Percentiles rank a stretch among this genome's conserved stretches.
Conservation (phyloP, 129 eudicot genomes). For the Tagetes erecta region DNA sequence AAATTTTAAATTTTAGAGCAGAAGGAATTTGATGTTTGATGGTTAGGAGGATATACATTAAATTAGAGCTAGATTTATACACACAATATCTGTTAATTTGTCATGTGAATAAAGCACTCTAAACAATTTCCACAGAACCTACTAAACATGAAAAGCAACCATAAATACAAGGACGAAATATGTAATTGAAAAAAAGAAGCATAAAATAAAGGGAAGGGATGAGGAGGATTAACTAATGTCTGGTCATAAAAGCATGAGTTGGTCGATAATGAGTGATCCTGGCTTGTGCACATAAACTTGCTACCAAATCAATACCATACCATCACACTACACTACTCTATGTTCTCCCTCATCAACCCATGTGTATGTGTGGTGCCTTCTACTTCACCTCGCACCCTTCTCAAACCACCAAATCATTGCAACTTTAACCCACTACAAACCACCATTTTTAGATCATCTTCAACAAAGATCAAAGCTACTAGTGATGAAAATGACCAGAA, state of each 20-base stretch:
- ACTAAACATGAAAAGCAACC: neutral
- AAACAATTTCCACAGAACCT: too few species aligned
- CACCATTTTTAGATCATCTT: slow-evolving; percentile 23
- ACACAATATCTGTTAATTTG: too few species aligned
- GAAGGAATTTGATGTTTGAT: too few species aligned
- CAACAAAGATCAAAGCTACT: slow-evolving; percentile 38
- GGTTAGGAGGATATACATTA: too few species aligned
- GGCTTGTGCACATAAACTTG: neutral
- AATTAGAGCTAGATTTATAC: too few species aligned
- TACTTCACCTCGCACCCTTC: slow-evolving; percentile 27
- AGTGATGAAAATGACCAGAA: slow-evolving; percentile 38
- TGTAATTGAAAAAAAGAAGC: neutral
- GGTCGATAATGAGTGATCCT: slow-evolving; percentile 16
- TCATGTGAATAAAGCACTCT: too few species aligned
- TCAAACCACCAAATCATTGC: slow-evolving; percentile 25
- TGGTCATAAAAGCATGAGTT: slow-evolving; percentile 16
- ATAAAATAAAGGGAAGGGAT: neutral
- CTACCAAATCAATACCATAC: slow-evolving; percentile 6
- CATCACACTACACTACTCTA: neutral
- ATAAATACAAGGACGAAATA: slow-evolving; percentile 15
- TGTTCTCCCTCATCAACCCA: slow-evolving; percentile 26
- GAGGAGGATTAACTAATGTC: slow-evolving; percentile 20
- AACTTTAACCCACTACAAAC: slow-evolving; percentile 3
- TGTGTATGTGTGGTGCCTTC: slow-evolving; percentile 13
- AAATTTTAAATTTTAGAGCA: too few species aligned